Evolutionary conservation across 139 green algal species (phyloP).

Genomic region (Chlamydomonas sphaeroides): DNA sequence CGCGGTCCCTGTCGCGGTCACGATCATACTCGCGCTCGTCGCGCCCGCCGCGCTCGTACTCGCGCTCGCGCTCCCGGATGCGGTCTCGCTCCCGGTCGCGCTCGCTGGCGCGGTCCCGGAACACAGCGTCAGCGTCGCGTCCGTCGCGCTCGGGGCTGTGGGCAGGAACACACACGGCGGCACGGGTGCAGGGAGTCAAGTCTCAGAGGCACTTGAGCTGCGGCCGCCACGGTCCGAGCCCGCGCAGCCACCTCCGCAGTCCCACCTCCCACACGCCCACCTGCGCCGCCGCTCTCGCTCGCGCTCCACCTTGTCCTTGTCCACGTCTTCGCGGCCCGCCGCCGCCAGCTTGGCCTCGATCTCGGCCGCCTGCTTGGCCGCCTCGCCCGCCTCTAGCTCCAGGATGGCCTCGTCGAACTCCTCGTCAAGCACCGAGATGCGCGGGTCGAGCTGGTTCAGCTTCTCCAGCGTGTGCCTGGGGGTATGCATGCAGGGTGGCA

Average conservation of each 20-base stretch:
- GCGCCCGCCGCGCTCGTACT: not conserved
- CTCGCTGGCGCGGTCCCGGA: slow-evolving; percentile 15
- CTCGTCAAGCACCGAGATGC: slow-evolving; percentile 79
- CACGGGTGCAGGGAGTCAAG: too few relatives aligned
- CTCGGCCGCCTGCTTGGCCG: slow-evolving; percentile 43
- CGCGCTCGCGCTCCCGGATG: not conserved
- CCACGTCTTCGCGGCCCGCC: not conserved
- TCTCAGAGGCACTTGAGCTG: too few relatives aligned
- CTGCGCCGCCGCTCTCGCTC: slow-evolving; percentile 24
- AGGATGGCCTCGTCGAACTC: slow-evolving; percentile 79
- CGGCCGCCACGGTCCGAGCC: too few relatives aligned
- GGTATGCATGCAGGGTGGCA: too few relatives aligned
- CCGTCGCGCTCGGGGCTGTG: slow-evolving; percentile 20
- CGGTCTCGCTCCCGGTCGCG: slow-evolving; percentile 16
- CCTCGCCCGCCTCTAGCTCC: slow-evolving; percentile 58
- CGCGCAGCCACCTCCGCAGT: too few relatives aligned
- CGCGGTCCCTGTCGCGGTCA: not conserved
- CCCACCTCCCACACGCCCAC: not conserved
- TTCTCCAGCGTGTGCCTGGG: slow-evolving; percentile 73
- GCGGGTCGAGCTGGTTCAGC: slow-evolving; percentile 71
- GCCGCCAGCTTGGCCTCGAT: slow-evolving; percentile 20
- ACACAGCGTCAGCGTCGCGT: slow-evolving; percentile 1
- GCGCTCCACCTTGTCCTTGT: not conserved
- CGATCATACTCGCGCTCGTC: not conserved
- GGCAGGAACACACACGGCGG: too few relatives aligned